Evolutionary conservation across 805 yeast genomes (phyloP).

Genomic region (Candida ponderosae): DNA sequence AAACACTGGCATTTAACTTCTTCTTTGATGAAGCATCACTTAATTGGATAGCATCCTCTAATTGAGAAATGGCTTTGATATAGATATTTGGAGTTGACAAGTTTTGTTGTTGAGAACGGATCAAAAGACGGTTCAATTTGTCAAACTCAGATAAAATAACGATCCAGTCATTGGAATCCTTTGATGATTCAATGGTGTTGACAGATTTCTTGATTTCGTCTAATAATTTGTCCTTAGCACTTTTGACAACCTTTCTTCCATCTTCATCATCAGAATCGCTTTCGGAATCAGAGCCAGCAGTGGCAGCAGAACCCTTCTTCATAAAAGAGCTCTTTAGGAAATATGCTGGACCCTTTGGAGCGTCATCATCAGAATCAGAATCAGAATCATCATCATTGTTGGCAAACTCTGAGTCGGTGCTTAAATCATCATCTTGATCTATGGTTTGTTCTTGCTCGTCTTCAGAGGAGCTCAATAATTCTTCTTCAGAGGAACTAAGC

Average conservation of each 20-base stretch:
- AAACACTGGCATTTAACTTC: slow-evolving; percentile 73
- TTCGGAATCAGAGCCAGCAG: slow-evolving; percentile 30
- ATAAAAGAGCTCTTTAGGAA: slow-evolving; percentile 32
- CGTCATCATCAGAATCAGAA: slow-evolving; percentile 35
- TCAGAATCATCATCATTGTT: slow-evolving; percentile 29
- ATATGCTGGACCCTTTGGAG: slow-evolving; percentile 36
- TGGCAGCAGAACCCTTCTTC: slow-evolving; percentile 30
- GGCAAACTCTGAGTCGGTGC: slow-evolving; percentile 26
- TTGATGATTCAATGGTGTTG: slow-evolving; percentile 61
- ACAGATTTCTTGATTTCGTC: slow-evolving; percentile 74
- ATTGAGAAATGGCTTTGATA: slow-evolving; percentile 58
- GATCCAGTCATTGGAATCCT: slow-evolving; percentile 73
- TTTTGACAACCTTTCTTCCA: slow-evolving; percentile 78
- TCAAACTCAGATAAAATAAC: slow-evolving; percentile 72
- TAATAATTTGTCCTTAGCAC: slow-evolving; percentile 85
- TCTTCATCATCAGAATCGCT: slow-evolving; percentile 55
- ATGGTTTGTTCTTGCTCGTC: slow-evolving; percentile 25
- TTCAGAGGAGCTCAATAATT: slow-evolving; percentile 19
- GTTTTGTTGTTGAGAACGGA: slow-evolving; percentile 71
- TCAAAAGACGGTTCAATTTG: slow-evolving; percentile 55
- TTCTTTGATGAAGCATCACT: slow-evolving; percentile 44
- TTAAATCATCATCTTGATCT: slow-evolving; percentile 14
- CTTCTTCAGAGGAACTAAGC: slow-evolving; percentile 33
- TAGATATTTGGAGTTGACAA: slow-evolving; percentile 63
- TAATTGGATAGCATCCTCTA: slow-evolving; percentile 61